Evolutionary conservation across 148 eudicot species (phyloP), one percentile per base, ranked within the genome.

Genomic region (Rhododendron simsii): DNA sequence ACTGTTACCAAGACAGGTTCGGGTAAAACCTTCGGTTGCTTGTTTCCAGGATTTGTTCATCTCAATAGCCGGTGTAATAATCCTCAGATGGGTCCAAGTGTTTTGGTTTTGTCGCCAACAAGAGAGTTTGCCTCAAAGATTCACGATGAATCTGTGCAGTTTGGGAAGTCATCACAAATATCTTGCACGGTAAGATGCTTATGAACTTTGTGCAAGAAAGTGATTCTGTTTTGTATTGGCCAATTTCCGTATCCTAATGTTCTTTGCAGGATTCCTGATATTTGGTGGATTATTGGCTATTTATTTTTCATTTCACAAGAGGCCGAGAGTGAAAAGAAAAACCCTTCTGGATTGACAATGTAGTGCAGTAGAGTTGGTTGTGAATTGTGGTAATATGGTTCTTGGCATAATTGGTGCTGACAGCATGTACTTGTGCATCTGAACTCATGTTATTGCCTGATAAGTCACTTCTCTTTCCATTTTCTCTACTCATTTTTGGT

Each of bases 51-150:
- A 16, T 97, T 93, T 89, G 73, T 89, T 30, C 98, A 92, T 91
- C 91, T 94, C 63, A 95, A 90, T 87, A 92, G 91, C 50, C 35
- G 79, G 71, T 90, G 86, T 21, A 97, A 94, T 63, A 93, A 92
- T 89, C 87, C 98, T 6, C 93, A 89, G 82, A 57, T 92, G 90
- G 98, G 99, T 23, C 98, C 99, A 44, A 94, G 95, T 74, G 95
- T 97, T 85, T 88, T 96, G 90, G 98, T 95, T 13, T 79, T 96
- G 82, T 93, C 98, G 55, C 98, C 99, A 35, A 96, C 98, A 2
- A 90, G 99, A 85, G 99, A 96, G 87, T 88, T 96, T 86, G 99
- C 99, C 3, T 94, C 98, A 26, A 98, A 96, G 91, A 96, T 96
- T 67, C 98, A 92, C 89, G 98, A 90, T 82, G 99, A 96, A 91